phyloP scores from a whole-genome alignment of 495 filamentous ascomycete genomes.

The Aspergillus funiculosus region DNA sequence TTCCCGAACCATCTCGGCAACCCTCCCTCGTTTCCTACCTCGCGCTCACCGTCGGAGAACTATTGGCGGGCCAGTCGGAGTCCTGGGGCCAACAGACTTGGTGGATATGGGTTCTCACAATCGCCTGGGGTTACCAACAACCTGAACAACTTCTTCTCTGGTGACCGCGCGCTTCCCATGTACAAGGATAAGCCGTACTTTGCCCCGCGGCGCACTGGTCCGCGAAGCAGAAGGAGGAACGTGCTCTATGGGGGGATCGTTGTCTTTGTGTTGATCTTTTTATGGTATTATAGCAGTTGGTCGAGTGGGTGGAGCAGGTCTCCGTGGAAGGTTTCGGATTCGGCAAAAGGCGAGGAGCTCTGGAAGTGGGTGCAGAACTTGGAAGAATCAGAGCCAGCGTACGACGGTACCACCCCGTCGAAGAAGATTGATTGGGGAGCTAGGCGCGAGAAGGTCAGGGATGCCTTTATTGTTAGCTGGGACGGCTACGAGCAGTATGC shows the following conservation, averaged over 20 bases:
- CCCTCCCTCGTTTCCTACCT: slow-evolving; percentile 66
- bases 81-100: slow-evolving; percentile 28
- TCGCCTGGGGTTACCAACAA: slow-evolving; percentile 36
- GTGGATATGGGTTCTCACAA: slow-evolving; percentile 37
- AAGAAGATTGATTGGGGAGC: slow-evolving; percentile 56
- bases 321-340: slow-evolving; percentile 14
- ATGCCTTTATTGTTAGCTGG: slow-evolving; percentile 86
- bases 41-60: slow-evolving; percentile 59
- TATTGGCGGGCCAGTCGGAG: slow-evolving; percentile 56
- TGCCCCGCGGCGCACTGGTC: slow-evolving; percentile 39
- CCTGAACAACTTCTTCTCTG: slow-evolving; percentile 48
- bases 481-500: slow-evolving; percentile 87
- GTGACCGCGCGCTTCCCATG: slow-evolving; percentile 69
- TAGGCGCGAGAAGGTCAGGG: slow-evolving; percentile 78
- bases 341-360: slow-evolving; percentile 30
- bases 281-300: slow-evolving; percentile 48
- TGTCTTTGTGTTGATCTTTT: slow-evolving; percentile 38
- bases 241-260: slow-evolving; percentile 21
- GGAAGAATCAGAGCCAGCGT: slow-evolving; percentile 21
- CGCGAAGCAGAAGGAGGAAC: slow-evolving; percentile 27
- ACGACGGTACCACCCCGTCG: slow-evolving; percentile 13
- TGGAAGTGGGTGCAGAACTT: slow-evolving; percentile 40
- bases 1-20: slow-evolving; percentile 52
- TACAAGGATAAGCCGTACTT: slow-evolving; percentile 98
- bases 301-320: slow-evolving; percentile 52